A percentile compares a stretch with the other conserved stretches of the same genome.
These are phyloP conservation scores for Pochonia chlamydosporia DNA, from an alignment of 2,329 filamentous ascomycete species.

Conservation along the genomic window DNA sequence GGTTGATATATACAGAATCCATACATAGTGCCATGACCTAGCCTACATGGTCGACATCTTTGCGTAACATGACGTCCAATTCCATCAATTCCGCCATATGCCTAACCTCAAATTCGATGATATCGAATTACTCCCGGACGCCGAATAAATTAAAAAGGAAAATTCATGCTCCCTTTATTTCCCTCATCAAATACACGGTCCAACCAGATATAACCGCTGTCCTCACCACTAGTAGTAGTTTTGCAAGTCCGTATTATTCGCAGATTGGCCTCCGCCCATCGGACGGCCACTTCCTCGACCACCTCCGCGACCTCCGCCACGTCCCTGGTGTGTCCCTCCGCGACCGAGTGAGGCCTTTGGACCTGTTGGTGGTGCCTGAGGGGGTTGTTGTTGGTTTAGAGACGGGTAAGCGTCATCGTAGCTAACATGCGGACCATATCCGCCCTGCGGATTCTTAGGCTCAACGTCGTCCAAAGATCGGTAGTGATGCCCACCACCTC, in stretches of 20 bases:
- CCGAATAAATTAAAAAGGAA: background rate
- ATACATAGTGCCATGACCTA: background rate
- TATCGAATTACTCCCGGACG: background rate
- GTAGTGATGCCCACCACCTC: slow-evolving; percentile 50
- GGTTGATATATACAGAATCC: background rate
- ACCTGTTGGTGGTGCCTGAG: slow-evolving; percentile 14
- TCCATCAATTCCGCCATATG: background rate
- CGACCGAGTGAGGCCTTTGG: slow-evolving; percentile 7
- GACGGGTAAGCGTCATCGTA: slow-evolving; percentile 38
- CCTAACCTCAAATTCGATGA: background rate
- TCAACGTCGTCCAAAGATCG: slow-evolving; percentile 63
- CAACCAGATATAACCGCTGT: too few species aligned
- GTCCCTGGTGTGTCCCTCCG: background rate
- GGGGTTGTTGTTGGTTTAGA: slow-evolving; percentile 15
- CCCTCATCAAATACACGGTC: too few species aligned
- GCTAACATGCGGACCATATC: slow-evolving; percentile 35
- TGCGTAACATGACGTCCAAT: background rate
- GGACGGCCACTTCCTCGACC: slow-evolving; percentile 16
- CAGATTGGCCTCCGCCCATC: slow-evolving; percentile 18
- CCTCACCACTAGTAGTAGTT: slow-evolving; percentile 36
- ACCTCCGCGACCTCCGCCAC: slow-evolving; percentile 9
- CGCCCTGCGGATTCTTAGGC: slow-evolving; percentile 38
- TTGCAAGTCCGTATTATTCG: slow-evolving; percentile 29
- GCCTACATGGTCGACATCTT: background rate
- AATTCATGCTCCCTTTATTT: too few species aligned